Percentiles rank a stretch among this genome's conserved stretches.
These are phyloP conservation scores for Craterostigma plantagineum DNA, from an alignment of 257 asterid species.

Conservation along the genomic window DNA sequence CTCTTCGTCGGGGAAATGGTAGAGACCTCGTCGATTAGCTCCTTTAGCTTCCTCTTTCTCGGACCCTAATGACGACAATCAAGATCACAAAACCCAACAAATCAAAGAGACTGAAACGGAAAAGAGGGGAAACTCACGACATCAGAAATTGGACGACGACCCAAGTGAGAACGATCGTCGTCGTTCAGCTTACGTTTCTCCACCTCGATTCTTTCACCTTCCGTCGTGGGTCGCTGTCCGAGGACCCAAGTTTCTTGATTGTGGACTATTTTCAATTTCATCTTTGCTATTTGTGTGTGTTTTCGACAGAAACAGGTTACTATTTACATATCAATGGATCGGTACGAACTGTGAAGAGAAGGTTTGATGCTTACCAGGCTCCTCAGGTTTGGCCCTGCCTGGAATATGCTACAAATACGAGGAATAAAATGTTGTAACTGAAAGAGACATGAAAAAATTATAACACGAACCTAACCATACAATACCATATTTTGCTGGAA, in stretches of 20 bases:
- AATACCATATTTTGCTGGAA: too few relatives aligned
- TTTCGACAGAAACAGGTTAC: too few relatives aligned
- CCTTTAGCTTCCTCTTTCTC: conserved; percentile 57
- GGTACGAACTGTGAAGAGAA: too few relatives aligned
- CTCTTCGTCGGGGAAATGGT: conserved; percentile 22
- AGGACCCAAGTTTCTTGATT: conserved; percentile 32
- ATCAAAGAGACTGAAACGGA: not conserved
- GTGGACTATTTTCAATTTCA: conserved; percentile 61
- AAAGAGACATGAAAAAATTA: too few relatives aligned
- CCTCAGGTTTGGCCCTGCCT: too few relatives aligned
- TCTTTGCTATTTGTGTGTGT: too few relatives aligned
- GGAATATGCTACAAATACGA: too few relatives aligned
- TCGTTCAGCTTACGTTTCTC: conserved; percentile 13
- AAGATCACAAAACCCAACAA: conserved; percentile 15
- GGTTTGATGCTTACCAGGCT: too few relatives aligned
- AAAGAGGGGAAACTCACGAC: conserved; percentile 6
- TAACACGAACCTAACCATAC: too few relatives aligned
- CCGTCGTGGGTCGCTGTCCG: conserved; percentile 7
- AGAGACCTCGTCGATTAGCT: conserved; percentile 32
- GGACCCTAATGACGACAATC: conserved; percentile 27
- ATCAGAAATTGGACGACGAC: conserved; percentile 2
- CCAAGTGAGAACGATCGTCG: conserved; percentile 10
- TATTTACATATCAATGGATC: too few relatives aligned
- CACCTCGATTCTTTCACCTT: conserved; percentile 14
- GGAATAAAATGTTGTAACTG: too few relatives aligned